Base-by-base conservation (phyloP, 495 filamentous ascomycete species). In the Tuber aestivum region DNA sequence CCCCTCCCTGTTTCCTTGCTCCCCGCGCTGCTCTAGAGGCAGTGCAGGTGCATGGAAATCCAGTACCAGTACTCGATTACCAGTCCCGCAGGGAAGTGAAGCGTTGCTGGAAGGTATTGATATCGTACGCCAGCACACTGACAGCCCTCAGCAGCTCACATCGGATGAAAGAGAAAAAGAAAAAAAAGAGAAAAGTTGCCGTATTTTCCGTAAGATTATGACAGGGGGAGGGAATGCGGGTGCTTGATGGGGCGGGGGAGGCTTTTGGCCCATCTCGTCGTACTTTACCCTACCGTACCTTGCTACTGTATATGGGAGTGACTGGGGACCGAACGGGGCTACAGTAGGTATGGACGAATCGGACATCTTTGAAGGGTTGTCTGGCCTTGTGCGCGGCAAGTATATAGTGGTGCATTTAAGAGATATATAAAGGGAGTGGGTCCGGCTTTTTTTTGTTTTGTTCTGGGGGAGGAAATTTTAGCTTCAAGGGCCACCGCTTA, bases 401-500 rank as follows among this genome's bases (percentile, higher is more conserved):
- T 48, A 8, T 48, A 48, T 14, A 21, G 45, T 48, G n/a, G 23
- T 56, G 12, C 23, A 56, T 61, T 61, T 32, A 61, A 32, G 50
- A 61, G n/a, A n/a, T n/a, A 21, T 50, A 50, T 50, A 50, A 50
- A 61, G 27, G n/a, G 50, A 61, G 50, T 61, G n/a, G 50, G n/a
- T 61, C n/a, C n/a, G 12, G 32, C n/a, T 7, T 23, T 10, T 27
- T 27, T 56, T 56, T 8, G 41, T 41, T 27, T 56, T 27, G 23
- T n/a, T 56, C 12, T 7, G n/a, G n/a, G 27, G 12, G 27, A 14
- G n/a, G n/a, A 61, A 61, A 61, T 3, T 32, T 61, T 32, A 61
- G 12, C 45, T 48, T 48, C 23, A 48, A 48, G 45, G 20, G 45
- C 50, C 50, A 16, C n/a, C 12, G n/a, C n/a, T 61, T 61, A 50